Conservation (phyloP, 331 rosid species). For the Quercus lobata region DNA sequence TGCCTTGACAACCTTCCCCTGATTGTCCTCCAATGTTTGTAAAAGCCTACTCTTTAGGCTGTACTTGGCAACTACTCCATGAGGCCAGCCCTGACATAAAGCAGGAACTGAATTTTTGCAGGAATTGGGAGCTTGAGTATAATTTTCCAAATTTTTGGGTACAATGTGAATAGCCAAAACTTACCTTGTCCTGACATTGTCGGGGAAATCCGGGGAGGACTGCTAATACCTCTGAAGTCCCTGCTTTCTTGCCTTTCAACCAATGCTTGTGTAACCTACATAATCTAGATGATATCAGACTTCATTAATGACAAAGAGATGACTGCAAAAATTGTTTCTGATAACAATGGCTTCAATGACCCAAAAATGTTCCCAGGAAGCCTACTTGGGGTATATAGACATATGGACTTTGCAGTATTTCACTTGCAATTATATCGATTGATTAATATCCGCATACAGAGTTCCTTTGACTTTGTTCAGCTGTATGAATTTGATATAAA, state of each 20-base stretch:
- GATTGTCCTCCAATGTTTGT: conserved; percentile 72
- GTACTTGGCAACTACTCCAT: conserved; percentile 53
- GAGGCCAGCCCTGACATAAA: conserved; percentile 61
- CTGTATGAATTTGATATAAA: background rate
- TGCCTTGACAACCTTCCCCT: conserved; percentile 81
- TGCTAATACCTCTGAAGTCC: conserved; percentile 71
- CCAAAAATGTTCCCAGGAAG: background rate
- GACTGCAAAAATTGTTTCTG: background rate
- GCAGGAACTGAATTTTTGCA: conserved; percentile 45
- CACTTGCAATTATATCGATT: background rate
- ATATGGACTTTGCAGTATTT: background rate
- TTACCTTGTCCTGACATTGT: conserved; percentile 86
- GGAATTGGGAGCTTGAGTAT: conserved; percentile 79
- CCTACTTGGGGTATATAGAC: background rate
- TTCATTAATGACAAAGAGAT: background rate
- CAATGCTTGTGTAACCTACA: conserved; percentile 63
- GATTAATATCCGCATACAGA: background rate
- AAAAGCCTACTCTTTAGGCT: conserved; percentile 76
- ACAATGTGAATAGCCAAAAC: conserved; percentile 56
- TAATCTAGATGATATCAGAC: background rate
- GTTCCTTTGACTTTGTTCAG: background rate
- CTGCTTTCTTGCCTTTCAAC: conserved; percentile 84
- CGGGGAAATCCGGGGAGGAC: conserved; percentile 81
- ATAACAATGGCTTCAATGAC: background rate
- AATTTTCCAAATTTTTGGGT: conserved; percentile 55